Base-by-base conservation (phyloP, 139 green algal genomes). In the Picochlorum costavermella region DNA sequence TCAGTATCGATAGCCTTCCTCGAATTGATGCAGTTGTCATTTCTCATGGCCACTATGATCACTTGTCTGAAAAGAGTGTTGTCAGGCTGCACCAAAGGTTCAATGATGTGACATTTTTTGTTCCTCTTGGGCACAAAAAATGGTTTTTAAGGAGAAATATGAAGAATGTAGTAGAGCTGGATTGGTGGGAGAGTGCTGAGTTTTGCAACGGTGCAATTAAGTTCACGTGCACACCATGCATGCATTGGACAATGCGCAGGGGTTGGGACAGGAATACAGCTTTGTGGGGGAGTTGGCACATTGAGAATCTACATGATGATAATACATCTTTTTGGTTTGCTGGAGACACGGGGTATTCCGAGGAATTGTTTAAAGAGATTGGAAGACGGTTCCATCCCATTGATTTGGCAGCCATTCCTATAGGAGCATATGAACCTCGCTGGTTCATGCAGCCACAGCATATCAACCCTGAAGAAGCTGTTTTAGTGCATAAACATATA, bases 321-420 rank as follows among this genome's bases (percentile, higher is more conserved):
- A 63, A 30, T 29, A 20, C 31, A 56, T 33, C 58, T 4, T 88
- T 90, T 71, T 92, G 72, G 68, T 92, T 92, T 73, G 82, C 78
- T 6, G 83, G 83, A 5, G 86, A 94, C 69, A 90, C 86, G 2
- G 86, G 83, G 6, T 90, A 91, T 62, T 83, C 73, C 57, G 58
- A 29, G 20, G 46, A 71, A 0, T 76, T 84, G 3, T 93, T 93
- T 61, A 72, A 71, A 13, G 70, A 84, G 20, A 86, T 94, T 6
- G 84, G 87, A 0, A 6, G 69, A 50, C 67, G 66, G 16, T 68
- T 85, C 10, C 84, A 79, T 0, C 82, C 83, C 20, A 84, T 93
- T 66, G 86, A 93, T 69, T 48, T 81, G 37, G 63, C 68, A 2
- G 71, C 69, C 25, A 81, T 85, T 23, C 74, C 68, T 0, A 55